Base-by-base conservation (phyloP, 2,329 filamentous ascomycete genomes). In the Didymella segeticola region DNA sequence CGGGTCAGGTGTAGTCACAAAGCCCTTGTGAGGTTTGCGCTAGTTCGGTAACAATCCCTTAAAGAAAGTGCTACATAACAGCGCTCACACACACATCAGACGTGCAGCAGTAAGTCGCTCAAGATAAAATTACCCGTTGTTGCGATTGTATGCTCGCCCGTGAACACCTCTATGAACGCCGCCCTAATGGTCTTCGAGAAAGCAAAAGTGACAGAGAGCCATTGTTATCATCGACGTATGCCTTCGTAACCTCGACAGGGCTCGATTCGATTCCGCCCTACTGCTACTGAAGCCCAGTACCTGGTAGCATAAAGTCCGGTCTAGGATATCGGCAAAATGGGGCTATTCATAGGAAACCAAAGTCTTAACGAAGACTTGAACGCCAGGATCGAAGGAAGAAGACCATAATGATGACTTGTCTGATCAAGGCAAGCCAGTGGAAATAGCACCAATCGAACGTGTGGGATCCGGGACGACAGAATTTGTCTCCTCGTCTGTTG, bases 111-210 rank as follows among this genome's bases (percentile, higher is more conserved):
- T 5, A 33, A 25, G 11, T n/a, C n/a, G 12, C 23, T 37, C 25
- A 38, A 43, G n/a, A 22, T 56, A 11, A 29, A 50, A 56, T 56
- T 50, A 46, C 33, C 34, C 51, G 25, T 41, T 29, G 22, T 29
- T 33, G 43, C 39, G 34, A 46, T 49, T 45, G 25, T 36, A 54
- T 41, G 52, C 37, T 50, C 46, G 52, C 42, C 42, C 15, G 19
- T 20, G 34, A 54, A 60, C 62, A 68, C 60, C 66, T 71, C 69
- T 71, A 69, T 62, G 23, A 64, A 69, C 67, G 58, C 67, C 64
- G 46, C 57, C 64, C 66, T 66, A 62, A 57, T 43, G 49, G 47
- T 62, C 57, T 62, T 60, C 46, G 42, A 47, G 42, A 50, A 49
- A 50, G 47, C 49, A 46, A 45, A 23, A 43, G 43, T 25, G 31